phyloP scores from a whole-genome alignment of 2,329 filamentous ascomycete species.

The Sporothrix globosa region DNA sequence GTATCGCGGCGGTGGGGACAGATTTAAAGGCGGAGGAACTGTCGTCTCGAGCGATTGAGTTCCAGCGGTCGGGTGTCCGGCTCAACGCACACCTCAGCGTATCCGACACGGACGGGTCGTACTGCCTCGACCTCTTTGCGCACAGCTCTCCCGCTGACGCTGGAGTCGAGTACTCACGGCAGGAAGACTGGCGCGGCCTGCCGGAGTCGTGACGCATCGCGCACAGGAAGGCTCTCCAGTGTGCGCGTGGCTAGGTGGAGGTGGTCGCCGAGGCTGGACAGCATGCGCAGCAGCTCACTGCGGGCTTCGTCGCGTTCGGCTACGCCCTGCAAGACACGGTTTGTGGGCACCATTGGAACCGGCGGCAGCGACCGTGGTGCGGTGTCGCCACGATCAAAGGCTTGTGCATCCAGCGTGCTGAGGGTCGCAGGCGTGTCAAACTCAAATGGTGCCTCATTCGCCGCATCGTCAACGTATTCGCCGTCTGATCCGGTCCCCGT shows the following conservation, averaged over 20 bases:
- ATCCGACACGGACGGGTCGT: background rate
- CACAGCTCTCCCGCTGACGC: background rate
- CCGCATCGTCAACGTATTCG: background rate
- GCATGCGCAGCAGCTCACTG: conserved; percentile 43
- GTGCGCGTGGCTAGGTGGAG: conserved; percentile 41
- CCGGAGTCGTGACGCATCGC: background rate
- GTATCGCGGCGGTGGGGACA: background rate
- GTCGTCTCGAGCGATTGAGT: background rate
- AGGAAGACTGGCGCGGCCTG: background rate
- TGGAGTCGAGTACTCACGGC: background rate
- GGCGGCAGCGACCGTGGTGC: background rate
- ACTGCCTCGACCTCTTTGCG: background rate
- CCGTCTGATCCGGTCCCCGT: background rate
- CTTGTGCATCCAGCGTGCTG: background rate
- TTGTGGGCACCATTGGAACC: conserved; percentile 44
- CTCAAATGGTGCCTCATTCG: conserved; percentile 55
- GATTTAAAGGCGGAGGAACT: background rate
- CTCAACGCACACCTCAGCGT: background rate
- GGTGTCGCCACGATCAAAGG: background rate
- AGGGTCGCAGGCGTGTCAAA: conserved; percentile 3
- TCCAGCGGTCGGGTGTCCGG: background rate
- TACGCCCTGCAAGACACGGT: conserved; percentile 51
- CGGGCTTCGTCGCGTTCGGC: conserved; percentile 41
- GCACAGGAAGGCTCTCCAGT: conserved; percentile 40
- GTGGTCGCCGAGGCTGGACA: conserved; percentile 44